Evolutionary conservation across 306 rosid species (phyloP), one percentile per base, ranked within the genome.

Genomic region (Gastrolobium bilobum): DNA sequence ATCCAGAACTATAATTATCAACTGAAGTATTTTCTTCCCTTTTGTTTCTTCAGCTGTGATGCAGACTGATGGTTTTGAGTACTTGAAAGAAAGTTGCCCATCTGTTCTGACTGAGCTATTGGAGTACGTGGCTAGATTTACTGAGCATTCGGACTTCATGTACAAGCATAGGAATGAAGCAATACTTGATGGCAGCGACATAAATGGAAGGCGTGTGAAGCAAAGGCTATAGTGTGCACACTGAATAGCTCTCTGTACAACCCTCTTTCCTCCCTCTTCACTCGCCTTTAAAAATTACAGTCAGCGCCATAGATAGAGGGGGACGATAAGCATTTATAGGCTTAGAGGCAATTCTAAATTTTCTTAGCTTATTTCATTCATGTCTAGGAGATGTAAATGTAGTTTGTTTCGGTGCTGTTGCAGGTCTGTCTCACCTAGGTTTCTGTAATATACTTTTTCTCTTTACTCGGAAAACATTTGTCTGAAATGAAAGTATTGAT

Each of bases 61-160:
- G 91, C 94, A 94, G 82, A 91, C 94, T 1, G 97, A 94, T 38
- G 98, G 97, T 15, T 94, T 87, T 30, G 88, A 87, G 30, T 86
- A 91, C 76, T 73, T 94, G 81, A 89, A 82, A 77, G 91, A 90
- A 88, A 91, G 98, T 74, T 94, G 98, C 68, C 94, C 97, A 8
- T 85, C 87, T 71, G 91, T 90, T 58, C 82, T 92, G 79, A 86
- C 93, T 0, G 96, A 92, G 65, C 91, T 92, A 51, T 75, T 93
- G 88, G 90, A 91, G 84, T 91, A 90, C 33, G 93, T 93, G 71
- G 98, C 93, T 37, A 90, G 87, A 79, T 87, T 84, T 62, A 71
- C 84, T 26, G 97, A 91, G 86, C 94, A 86, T 79, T 86, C 88
- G 3, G 79, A 76, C 69, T 73, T 84, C 63, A 33, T 82, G 71